Evolutionary conservation across 441 rosid species (phyloP).

Genomic region (Populus hybrid): DNA sequence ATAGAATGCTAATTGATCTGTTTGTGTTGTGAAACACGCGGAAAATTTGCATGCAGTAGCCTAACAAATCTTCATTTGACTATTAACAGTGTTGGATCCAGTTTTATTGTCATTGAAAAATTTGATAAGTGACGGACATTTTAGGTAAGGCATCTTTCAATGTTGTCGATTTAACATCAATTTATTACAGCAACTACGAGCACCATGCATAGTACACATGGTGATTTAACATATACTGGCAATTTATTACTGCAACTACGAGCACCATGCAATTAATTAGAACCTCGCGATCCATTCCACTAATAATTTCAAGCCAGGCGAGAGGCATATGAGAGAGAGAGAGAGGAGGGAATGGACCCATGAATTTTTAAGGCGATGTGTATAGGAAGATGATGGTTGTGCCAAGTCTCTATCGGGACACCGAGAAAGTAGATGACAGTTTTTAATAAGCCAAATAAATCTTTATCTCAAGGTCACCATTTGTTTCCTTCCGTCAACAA

Average conservation of each 20-base stretch:
- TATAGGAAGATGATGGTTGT: slow-evolving; percentile 11
- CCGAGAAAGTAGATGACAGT: slow-evolving; percentile 18
- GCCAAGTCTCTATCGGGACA: slow-evolving; percentile 38
- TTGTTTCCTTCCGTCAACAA: not conserved
- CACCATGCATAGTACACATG: not conserved
- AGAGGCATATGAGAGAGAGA: slow-evolving; percentile 2
- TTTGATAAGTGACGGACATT: not conserved
- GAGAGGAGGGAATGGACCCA: slow-evolving; percentile 10
- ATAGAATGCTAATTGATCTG: not conserved
- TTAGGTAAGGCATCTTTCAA: not conserved
- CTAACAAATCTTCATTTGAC: not conserved
- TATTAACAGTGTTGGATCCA: not conserved
- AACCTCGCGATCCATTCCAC: not conserved
- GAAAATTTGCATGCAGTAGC: not conserved
- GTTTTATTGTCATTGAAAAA: not conserved
- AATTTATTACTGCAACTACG: not conserved
- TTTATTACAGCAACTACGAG: not conserved
- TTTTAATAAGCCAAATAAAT: slow-evolving; percentile 27
- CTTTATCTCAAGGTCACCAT: slow-evolving; percentile 13
- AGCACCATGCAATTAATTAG: not conserved
- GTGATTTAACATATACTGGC: not conserved
- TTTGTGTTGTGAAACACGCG: not conserved
- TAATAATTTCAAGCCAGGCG: not conserved
- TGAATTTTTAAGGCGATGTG: slow-evolving; percentile 20
- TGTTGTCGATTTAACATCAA: not conserved